Evolutionary conservation across 2,329 filamentous ascomycete genomes (phyloP), one percentile per base, ranked within the genome.

Genomic region (Phoma sp.): DNA sequence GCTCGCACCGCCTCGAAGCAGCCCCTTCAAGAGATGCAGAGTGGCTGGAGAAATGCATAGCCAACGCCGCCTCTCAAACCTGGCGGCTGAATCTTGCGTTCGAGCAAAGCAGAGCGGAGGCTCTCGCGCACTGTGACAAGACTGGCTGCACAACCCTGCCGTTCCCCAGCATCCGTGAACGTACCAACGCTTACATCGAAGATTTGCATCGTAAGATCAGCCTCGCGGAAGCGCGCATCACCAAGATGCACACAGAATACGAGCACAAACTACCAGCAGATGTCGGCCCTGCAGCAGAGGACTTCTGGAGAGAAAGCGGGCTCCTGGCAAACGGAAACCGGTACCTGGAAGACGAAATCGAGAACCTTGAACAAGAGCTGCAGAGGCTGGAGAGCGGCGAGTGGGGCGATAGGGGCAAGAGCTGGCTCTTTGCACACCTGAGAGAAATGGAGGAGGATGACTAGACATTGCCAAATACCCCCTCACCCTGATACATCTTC

Each of bases 71-170:
- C 3, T 32, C 19, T 1, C 44, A 55, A 15, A 19, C 21, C 6
- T n/a, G 19, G 6, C 60, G 60, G 57, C 32, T 59, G 2, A 35
- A 43, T 12, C 19, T 58, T 2, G 62, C 62, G 9, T 52, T 51
- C 37, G 21, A 17, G 8, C 60, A 64, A 10, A 45, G 51, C 13
- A 43, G 47, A 21, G 12, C 45, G 5, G 53, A 55, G 15, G 62
- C 62, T 3, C 3, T 58, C 7, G 21, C 31, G 3, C 41, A 57
- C 22, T 61, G 55, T 43, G n/a, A 27, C 5, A n/a, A 19, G 10
- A 55, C 54, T 0, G 39, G 31, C 9, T 40, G 27, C 24, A 21
- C 51, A 4, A 41, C 60, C 2, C 44, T 60, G 2, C 47, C 55
- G 1, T 49, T 45, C 35, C 25, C 43, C 17, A 36, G 38, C 5